Evolutionary conservation across 495 filamentous ascomycete genomes (phyloP).

Genomic region (Trichocladium uniseriatum): DNA sequence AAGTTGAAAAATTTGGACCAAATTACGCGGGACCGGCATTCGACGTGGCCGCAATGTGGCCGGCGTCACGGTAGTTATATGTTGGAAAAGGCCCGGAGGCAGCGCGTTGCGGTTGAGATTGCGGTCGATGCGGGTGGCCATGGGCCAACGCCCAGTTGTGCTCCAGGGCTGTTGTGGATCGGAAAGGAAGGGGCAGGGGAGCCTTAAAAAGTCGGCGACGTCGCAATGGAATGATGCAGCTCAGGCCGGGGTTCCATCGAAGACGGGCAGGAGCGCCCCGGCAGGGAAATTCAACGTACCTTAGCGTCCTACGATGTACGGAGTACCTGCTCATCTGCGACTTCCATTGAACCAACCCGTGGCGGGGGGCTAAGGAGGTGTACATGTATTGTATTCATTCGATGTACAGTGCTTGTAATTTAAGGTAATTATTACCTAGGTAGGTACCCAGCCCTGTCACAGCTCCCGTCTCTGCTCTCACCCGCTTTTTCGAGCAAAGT

Average conservation of each 20-base stretch:
- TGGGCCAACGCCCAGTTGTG: constrained; percentile 7
- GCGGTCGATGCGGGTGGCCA: constrained; percentile 4
- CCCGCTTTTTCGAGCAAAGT: not conserved
- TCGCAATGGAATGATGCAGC: constrained; percentile 6
- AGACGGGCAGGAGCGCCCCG: not conserved
- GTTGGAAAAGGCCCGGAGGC: not conserved
- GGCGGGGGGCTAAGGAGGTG: too few relatives aligned
- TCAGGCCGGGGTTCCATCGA: not conserved
- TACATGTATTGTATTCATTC: too few relatives aligned
- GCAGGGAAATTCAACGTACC: not conserved
- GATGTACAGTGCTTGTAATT: too few relatives aligned
- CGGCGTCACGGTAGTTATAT: constrained; percentile 1
- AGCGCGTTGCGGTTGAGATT: constrained; percentile 4
- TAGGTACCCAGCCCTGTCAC: too few relatives aligned
- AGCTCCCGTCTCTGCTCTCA: too few relatives aligned
- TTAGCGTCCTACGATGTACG: not conserved
- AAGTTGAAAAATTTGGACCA: not conserved
- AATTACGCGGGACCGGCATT: not conserved
- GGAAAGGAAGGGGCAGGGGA: constrained; percentile 1
- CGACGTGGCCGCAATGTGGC: constrained; percentile 1
- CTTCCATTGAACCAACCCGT: too few relatives aligned
- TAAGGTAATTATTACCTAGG: too few relatives aligned
- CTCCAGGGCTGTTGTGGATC: constrained; percentile 3
- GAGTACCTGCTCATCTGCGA: not conserved
- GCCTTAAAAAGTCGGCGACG: constrained; percentile 7